Conservation (phyloP, 176 grass and related monocot species). For the Musa itinerans region DNA sequence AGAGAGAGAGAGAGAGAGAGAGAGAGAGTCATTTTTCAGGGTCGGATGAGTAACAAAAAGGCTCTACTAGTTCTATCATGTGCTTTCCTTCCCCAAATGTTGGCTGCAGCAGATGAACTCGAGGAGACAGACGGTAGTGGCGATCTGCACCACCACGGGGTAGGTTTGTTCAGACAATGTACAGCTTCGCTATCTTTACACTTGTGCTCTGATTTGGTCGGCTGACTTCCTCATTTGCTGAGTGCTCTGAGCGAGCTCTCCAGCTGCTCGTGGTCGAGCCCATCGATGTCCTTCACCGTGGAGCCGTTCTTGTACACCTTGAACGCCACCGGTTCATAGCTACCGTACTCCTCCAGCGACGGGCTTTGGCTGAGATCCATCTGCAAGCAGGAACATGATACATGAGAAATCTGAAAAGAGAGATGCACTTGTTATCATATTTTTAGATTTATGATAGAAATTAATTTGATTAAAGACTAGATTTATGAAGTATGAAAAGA, state of each 20-base stretch:
- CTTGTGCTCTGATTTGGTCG: too few species aligned
- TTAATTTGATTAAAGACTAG: neutral
- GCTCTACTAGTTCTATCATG: too few species aligned
- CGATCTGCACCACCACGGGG: too few species aligned
- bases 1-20: too few species aligned
- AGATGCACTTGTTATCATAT: too few species aligned
- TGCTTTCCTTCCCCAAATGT: too few species aligned
- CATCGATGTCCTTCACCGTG: slow-evolving; percentile 7
- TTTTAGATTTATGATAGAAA: too few species aligned
- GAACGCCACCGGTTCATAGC: neutral
- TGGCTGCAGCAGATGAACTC: too few species aligned
- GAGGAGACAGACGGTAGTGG: too few species aligned
- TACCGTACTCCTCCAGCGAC: neutral
- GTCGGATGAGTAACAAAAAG: too few species aligned
- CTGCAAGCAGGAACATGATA: neutral
- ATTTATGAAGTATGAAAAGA: neutral
- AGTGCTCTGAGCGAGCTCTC: slow-evolving; percentile 1
- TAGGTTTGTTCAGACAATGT: neutral
- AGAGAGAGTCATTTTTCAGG: too few species aligned
- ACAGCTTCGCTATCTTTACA: neutral
- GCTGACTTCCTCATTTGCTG: neutral
- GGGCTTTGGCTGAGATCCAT: neutral
- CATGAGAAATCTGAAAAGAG: too few species aligned
- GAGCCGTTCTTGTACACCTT: slow-evolving; percentile 14
- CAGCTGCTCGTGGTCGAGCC: neutral